A percentile compares a stretch with the other conserved stretches of the same genome.
Conservation (phyloP, 2,329 filamentous ascomycete species). For the Basipetospora chlamydospora region DNA sequence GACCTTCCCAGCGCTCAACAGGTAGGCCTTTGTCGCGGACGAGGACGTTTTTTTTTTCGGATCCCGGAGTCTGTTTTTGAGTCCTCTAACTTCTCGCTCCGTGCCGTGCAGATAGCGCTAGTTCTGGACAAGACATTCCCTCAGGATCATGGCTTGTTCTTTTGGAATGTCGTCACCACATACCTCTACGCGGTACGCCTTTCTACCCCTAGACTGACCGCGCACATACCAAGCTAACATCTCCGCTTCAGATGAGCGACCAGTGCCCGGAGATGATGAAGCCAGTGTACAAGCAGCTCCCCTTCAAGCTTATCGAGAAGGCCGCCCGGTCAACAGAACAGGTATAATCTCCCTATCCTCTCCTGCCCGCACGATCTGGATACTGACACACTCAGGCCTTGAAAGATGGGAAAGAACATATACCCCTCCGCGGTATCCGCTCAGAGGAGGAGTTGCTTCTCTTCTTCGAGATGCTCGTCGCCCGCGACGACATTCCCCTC, state of each 20-base stretch:
- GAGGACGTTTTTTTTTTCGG: background rate
- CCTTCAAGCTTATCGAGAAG: constrained; percentile 34
- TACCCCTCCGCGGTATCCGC: constrained; percentile 19
- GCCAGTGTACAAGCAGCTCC: constrained; percentile 35
- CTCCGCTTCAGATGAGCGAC: constrained; percentile 24
- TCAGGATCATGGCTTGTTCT: constrained; percentile 32
- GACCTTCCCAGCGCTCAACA: constrained; percentile 43
- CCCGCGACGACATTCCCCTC: constrained; percentile 26
- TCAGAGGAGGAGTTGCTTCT: constrained; percentile 36
- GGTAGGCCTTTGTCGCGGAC: constrained; percentile 21
- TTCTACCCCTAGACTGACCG: too few relatives aligned
- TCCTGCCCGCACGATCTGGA: too few relatives aligned
- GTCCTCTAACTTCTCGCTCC: too few relatives aligned
- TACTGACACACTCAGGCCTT: background rate
- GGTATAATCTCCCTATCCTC: constrained; percentile 18
- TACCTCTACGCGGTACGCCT: constrained; percentile 35
- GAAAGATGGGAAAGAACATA: constrained; percentile 3
- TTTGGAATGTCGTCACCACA: constrained; percentile 40
- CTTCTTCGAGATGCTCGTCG: constrained; percentile 30
- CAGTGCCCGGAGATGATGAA: constrained; percentile 33
- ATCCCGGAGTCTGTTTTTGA: too few relatives aligned
- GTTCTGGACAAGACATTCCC: constrained; percentile 36
- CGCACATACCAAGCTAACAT: too few relatives aligned
- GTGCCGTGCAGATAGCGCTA: constrained; percentile 31
- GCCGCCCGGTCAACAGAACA: constrained; percentile 30